Base-by-base conservation (phyloP, 148 eudicot species). In the Diospyros kaki region DNA sequence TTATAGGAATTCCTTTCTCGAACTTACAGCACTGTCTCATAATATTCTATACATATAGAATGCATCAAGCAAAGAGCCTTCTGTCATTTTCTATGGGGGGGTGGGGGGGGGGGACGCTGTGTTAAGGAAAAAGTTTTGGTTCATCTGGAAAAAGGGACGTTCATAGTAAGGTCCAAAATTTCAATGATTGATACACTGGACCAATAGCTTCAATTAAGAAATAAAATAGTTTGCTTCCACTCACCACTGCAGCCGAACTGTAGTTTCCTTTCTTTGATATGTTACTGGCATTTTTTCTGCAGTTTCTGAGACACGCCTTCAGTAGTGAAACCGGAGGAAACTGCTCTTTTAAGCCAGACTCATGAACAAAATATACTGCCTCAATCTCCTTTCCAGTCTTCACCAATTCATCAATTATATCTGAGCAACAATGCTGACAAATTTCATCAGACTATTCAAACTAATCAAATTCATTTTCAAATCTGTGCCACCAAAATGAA, bases 341-440 rank as follows among this genome's bases (percentile, higher is more conserved):
- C 84, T 63, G 79, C 56, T 82, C 81, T 1, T 85, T 83, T 77
- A 86, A 79, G 79, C 83, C 83, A 53, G 87, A 73, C 82, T 88
- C 92, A 0, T 53, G 69, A 43, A 83, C 86, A 75, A 88, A 88
- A 77, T 86, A 84, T 15, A 86, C 80, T 38, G 89, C 89, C 65
- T 88, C 92, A 40, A 86, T 81, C 75, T 84, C 86, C 82, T 86
- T 88, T 41, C 85, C 88, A 53, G 64, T 70, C 41, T 54, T 56
- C 62, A 70, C 73, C 73, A 70, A 70, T 63, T 70, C 73, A 41
- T 55, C 51, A 15, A 70, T 70, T 43, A 70, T 70, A 55, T 42
- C 73, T 70, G 73, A 70, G 51, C 10, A 70, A 41, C 50, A 55
- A 41, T 54, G 3, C 50, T 44, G 9, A 55, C 9, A 3, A 38